Evolutionary conservation across 148 eudicot species (phyloP).

Genomic region (Selenicereus undatus): DNA sequence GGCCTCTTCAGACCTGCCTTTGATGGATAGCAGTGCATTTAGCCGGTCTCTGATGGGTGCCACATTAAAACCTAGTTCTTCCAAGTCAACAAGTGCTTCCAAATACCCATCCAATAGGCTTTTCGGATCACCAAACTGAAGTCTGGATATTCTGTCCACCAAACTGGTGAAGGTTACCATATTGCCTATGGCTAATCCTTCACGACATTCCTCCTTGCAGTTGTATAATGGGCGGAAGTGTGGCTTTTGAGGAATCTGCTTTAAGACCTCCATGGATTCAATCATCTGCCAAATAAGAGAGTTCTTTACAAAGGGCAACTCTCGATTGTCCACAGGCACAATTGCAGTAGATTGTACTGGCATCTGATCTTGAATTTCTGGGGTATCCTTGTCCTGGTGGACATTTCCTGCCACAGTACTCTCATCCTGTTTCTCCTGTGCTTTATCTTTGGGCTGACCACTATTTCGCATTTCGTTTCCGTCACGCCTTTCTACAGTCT

Average conservation of each 20-base stretch:
- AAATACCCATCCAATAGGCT: constrained; percentile 47
- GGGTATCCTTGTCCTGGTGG: constrained; percentile 13
- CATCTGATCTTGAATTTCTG: constrained; percentile 17
- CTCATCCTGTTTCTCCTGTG: constrained; percentile 10
- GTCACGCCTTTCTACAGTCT: constrained; percentile 17
- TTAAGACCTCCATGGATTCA: constrained; percentile 64
- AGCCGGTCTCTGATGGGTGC: constrained; percentile 38
- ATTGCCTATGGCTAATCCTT: constrained; percentile 76
- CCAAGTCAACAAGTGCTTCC: constrained; percentile 65
- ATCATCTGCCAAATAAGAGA: constrained; percentile 49
- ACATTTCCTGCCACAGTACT: constrained; percentile 13
- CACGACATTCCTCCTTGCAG: constrained; percentile 52
- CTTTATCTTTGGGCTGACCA: constrained; percentile 25
- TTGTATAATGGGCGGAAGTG: constrained; percentile 61
- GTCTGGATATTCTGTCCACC: constrained; percentile 42
- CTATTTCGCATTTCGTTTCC: neutral
- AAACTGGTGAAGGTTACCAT: constrained; percentile 75
- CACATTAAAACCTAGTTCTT: constrained; percentile 67
- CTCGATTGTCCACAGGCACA: constrained; percentile 19
- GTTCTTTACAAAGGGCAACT: constrained; percentile 54
- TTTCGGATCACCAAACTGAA: constrained; percentile 42
- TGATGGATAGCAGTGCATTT: constrained; percentile 34
- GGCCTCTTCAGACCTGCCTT: constrained; percentile 39
- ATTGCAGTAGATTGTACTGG: constrained; percentile 27
- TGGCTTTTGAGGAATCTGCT: constrained; percentile 66